phyloP scores from a whole-genome alignment of 192 early-diverging fungal species.

The Linnemannia zychae region DNA sequence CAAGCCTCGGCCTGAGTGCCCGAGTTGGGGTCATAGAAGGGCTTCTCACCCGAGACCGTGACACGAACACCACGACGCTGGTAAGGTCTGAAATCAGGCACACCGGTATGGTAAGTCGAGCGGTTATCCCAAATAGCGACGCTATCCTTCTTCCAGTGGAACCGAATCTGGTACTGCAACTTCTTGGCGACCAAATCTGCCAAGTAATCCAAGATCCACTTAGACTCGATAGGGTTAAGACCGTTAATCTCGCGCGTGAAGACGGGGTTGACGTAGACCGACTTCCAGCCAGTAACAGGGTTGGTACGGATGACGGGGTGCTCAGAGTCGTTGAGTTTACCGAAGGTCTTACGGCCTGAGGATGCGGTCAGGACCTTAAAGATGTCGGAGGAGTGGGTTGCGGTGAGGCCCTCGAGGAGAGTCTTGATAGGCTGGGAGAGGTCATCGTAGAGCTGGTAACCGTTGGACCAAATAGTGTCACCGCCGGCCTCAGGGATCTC shows the following conservation, averaged over 20 bases:
- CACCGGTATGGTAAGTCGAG: constrained; percentile 54
- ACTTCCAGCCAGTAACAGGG: constrained; percentile 69
- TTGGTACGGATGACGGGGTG: constrained; percentile 67
- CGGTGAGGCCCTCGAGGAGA: constrained; percentile 47
- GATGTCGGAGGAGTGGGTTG: constrained; percentile 36
- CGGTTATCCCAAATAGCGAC: constrained; percentile 68
- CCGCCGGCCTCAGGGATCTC: constrained; percentile 56
- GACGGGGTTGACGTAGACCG: constrained; percentile 33
- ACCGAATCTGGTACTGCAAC: constrained; percentile 62
- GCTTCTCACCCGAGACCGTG: constrained; percentile 56
- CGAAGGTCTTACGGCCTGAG: constrained; percentile 53
- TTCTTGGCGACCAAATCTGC: constrained; percentile 50
- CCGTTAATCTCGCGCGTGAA: constrained; percentile 51
- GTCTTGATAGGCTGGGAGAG: constrained; percentile 37
- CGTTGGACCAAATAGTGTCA: constrained; percentile 60
- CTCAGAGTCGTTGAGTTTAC: constrained; percentile 45
- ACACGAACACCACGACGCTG: constrained; percentile 57
- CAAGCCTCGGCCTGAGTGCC: constrained; percentile 28
- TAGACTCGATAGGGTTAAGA: constrained; percentile 56
- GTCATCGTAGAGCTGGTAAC: constrained; percentile 57
- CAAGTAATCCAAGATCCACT: constrained; percentile 54
- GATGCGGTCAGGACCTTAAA: constrained; percentile 19
- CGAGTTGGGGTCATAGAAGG: constrained; percentile 53
- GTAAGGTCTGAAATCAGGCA: constrained; percentile 55
- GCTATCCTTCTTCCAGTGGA: constrained; percentile 58